Evolutionary conservation across 345 rosid genomes (phyloP).

Genomic region (Fremontodendron californicum): DNA sequence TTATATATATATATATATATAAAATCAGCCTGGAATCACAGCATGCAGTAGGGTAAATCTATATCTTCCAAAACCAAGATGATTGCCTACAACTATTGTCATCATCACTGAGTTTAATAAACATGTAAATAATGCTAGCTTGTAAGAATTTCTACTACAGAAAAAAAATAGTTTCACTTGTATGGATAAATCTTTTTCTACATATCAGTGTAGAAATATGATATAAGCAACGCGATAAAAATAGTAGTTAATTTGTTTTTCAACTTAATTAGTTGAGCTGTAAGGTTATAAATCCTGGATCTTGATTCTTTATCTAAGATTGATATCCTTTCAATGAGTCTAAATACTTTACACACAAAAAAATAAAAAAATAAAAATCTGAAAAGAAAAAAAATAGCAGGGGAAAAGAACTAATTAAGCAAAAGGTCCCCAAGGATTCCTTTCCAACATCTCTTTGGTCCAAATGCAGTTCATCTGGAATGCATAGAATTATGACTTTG

Average conservation of each 20-base stretch:
- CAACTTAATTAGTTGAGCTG: no score
- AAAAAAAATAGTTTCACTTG: no score
- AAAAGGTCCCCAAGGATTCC: neutral
- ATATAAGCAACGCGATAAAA: no score
- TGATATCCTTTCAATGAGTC: neutral
- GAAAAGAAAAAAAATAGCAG: no score
- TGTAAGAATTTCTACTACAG: neutral
- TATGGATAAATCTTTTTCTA: no score
- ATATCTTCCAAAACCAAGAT: neutral
- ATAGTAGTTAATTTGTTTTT: no score
- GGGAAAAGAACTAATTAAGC: neutral
- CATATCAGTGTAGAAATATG: no score
- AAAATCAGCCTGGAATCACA: neutral
- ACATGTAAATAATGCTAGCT: neutral
- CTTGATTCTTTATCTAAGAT: neutral
- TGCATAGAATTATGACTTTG: neutral
- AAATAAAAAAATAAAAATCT: neutral
- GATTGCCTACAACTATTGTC: neutral
- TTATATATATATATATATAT: neutral
- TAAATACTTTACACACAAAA: neutral
- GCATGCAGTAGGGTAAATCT: slow-evolving; percentile 6
- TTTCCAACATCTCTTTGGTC: neutral
- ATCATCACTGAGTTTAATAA: neutral
- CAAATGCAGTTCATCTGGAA: slow-evolving; percentile 6
- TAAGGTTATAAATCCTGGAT: no score